Conservation (phyloP, 1,139 yeast genomes). For the Ogataea hybrid region DNA sequence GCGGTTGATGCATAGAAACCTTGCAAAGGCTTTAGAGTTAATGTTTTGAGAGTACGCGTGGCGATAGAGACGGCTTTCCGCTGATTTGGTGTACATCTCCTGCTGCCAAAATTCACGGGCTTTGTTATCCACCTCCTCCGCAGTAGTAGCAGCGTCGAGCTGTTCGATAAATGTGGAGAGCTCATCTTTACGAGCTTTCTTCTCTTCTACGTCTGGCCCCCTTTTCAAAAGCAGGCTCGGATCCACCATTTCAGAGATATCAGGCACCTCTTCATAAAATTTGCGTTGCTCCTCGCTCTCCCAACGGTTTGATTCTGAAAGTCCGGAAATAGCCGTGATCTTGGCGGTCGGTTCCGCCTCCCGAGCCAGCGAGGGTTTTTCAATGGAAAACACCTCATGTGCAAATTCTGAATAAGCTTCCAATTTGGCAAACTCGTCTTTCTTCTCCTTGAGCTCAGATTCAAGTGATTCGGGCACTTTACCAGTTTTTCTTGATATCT, state of each 20-base stretch:
- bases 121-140: conserved; percentile 55
- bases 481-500: conserved; percentile 67
- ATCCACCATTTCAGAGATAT: conserved; percentile 25
- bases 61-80: conserved; percentile 57
- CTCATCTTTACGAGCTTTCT: neutral
- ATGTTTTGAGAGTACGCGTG: conserved; percentile 47
- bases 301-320: conserved; percentile 52
- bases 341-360: conserved; percentile 22
- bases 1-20: conserved; percentile 65
- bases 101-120: conserved; percentile 52
- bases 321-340: conserved; percentile 20
- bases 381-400: conserved; percentile 39
- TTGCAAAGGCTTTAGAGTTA: conserved; percentile 51
- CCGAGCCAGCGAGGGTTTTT: conserved; percentile 13
- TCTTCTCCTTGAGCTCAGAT: conserved; percentile 40
- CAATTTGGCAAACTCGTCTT: conserved; percentile 45
- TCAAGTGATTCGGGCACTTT: conserved; percentile 53
- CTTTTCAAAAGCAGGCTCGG: neutral
- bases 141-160: conserved; percentile 44
- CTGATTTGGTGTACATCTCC: conserved; percentile 68
- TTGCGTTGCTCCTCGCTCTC: conserved; percentile 58
- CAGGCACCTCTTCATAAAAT: conserved; percentile 55
- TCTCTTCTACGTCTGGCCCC: no score
- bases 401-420: conserved; percentile 43
- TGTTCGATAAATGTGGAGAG: neutral